phyloP scores from a whole-genome alignment of 2,329 filamentous ascomycete genomes.

The Colletotrichum ledebouriae region DNA sequence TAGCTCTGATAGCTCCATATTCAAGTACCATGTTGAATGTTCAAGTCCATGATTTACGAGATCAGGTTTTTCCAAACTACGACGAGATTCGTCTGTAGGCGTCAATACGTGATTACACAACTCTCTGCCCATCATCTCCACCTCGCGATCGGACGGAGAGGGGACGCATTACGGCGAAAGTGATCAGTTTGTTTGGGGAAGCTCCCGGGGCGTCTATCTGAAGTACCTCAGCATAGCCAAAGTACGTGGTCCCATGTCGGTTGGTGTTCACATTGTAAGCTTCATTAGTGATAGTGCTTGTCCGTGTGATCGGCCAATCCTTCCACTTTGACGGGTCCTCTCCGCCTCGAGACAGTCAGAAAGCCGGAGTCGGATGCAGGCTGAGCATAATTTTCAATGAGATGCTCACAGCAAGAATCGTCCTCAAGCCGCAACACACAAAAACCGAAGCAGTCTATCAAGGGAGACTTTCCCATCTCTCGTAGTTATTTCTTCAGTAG shows the following conservation, averaged over 20 bases:
- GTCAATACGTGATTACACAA: too few relatives aligned
- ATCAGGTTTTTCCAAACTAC: too few relatives aligned
- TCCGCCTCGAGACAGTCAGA: constrained; percentile 1
- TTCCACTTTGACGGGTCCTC: background rate
- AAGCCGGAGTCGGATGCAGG: background rate
- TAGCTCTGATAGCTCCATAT: too few relatives aligned
- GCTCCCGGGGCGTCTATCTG: background rate
- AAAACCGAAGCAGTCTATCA: background rate
- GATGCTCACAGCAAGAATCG: too few relatives aligned
- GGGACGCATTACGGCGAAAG: too few relatives aligned
- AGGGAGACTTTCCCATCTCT: background rate
- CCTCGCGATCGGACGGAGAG: too few relatives aligned
- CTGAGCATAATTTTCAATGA: too few relatives aligned
- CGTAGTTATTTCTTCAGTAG: too few relatives aligned
- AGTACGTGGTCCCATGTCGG: background rate
- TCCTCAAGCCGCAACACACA: background rate
- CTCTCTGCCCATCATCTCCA: too few relatives aligned
- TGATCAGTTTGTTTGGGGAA: background rate
- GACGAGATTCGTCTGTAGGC: background rate
- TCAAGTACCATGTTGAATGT: too few relatives aligned
- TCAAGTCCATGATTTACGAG: too few relatives aligned
- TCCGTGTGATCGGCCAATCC: constrained; percentile 7
- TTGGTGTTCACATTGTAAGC: background rate
- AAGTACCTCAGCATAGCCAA: too few relatives aligned
- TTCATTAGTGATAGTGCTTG: background rate